phyloP scores from a whole-genome alignment of 495 filamentous ascomycete species.

The Hamigera avellanea region DNA sequence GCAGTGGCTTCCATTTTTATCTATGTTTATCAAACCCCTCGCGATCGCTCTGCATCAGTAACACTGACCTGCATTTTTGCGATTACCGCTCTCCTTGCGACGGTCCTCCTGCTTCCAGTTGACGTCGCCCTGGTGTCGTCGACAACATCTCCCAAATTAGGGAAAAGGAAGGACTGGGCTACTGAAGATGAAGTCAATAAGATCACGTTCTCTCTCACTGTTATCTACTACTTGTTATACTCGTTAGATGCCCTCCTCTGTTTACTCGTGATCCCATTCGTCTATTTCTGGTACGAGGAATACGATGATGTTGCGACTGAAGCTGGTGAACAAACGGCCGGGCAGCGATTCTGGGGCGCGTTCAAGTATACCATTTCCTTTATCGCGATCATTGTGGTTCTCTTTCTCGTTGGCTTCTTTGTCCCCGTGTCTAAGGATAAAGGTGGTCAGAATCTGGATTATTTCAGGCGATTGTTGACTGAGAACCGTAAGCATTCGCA shows the following conservation, averaged over 20 bases:
- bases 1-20: conserved; percentile 69
- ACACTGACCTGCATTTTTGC: conserved; percentile 76
- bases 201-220: conserved; percentile 67
- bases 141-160: conserved; percentile 62
- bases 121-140: conserved; percentile 92
- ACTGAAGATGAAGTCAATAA: conserved; percentile 61
- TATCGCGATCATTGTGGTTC: conserved; percentile 60
- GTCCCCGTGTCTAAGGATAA: conserved; percentile 60
- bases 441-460: conserved; percentile 65
- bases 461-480: conserved; percentile 71
- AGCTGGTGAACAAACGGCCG: conserved; percentile 58
- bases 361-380: conserved; percentile 87
- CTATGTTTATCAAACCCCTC: conserved; percentile 74
- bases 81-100: conserved; percentile 77
- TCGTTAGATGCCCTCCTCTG: conserved; percentile 86
- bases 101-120: conserved; percentile 82
- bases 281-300: conserved; percentile 98
- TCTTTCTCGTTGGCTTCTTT: conserved; percentile 91
- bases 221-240: conserved; percentile 89
- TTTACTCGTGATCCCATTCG: conserved; percentile 81
- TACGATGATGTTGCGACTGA: conserved; percentile 78
- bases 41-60: conserved; percentile 71
- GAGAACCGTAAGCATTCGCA: conserved; percentile 58
- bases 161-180: conserved; percentile 90
- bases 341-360: conserved; percentile 62